Conservation (phyloP, 345 rosid genomes). For the Melastoma malabathricum region DNA sequence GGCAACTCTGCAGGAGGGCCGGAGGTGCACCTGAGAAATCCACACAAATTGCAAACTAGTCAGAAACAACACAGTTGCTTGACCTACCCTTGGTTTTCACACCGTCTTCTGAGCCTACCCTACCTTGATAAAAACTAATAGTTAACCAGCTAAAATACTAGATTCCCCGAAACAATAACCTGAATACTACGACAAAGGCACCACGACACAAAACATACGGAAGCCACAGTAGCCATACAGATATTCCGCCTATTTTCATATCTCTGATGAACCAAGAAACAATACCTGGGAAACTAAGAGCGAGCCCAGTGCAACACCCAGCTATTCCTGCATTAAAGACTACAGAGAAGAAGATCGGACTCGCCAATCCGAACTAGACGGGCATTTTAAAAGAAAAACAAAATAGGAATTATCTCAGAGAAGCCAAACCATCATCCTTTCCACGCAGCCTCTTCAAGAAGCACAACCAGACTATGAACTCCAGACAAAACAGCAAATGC, state of each 20-base stretch:
- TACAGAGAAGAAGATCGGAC: constrained; percentile 17
- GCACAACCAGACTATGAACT: constrained; percentile 68
- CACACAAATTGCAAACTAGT: not conserved
- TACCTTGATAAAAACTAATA: no score
- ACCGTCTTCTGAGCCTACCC: no score
- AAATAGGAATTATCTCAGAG: not conserved
- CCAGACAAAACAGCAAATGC: constrained; percentile 61
- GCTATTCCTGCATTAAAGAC: constrained; percentile 85
- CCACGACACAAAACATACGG: no score
- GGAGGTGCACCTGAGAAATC: constrained; percentile 51
- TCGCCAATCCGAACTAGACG: not conserved
- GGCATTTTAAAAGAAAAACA: not conserved
- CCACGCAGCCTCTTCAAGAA: constrained; percentile 64
- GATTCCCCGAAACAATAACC: no score
- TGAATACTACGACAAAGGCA: no score
- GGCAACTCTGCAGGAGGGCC: constrained; percentile 62
- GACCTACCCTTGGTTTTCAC: no score
- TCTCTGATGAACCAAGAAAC: not conserved
- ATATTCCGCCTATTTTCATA: not conserved
- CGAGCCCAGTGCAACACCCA: constrained; percentile 85
- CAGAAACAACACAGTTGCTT: no score
- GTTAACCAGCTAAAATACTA: no score
- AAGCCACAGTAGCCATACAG: not conserved
- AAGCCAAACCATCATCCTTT: constrained; percentile 68
- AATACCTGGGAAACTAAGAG: constrained; percentile 75